phyloP scores from a whole-genome alignment of 73 alveolate genomes.

The Paramecium primaurelia region DNA sequence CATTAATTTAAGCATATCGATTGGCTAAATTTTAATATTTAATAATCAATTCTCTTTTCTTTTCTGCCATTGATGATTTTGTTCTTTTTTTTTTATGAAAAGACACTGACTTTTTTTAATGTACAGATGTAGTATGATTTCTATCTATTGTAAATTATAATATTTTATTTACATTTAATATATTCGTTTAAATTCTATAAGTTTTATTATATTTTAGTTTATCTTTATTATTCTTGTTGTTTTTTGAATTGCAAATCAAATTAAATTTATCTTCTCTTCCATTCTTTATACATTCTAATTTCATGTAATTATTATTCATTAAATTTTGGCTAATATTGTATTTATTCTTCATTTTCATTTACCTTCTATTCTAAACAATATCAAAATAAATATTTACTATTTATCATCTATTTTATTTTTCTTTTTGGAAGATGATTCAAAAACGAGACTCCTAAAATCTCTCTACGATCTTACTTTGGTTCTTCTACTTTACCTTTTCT shows the following conservation, averaged over 20 bases:
- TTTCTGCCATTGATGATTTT: constrained; percentile 6
- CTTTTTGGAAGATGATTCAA: constrained; percentile 9
- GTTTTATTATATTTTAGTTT: background rate
- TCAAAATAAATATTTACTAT: background rate
- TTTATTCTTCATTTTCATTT: background rate
- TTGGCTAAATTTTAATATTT: background rate
- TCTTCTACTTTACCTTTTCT: background rate
- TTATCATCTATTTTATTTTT: background rate
- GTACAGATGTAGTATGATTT: background rate
- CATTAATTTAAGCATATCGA: background rate
- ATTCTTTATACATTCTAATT: background rate
- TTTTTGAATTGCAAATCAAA: background rate
- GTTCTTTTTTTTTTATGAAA: constrained; percentile 8
- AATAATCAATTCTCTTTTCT: background rate
- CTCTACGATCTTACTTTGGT: constrained; percentile 8
- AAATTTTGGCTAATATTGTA: background rate
- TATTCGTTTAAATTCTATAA: background rate
- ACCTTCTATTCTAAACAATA: background rate
- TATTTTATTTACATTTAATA: background rate
- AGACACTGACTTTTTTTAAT: background rate
- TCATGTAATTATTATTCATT: background rate
- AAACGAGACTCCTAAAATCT: constrained; percentile 19
- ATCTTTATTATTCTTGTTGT: background rate
- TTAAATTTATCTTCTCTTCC: constrained; percentile 20
- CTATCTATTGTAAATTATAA: background rate